phyloP scores from a whole-genome alignment of 73 alveolate genomes.

The Tetrahymena thermophila region DNA sequence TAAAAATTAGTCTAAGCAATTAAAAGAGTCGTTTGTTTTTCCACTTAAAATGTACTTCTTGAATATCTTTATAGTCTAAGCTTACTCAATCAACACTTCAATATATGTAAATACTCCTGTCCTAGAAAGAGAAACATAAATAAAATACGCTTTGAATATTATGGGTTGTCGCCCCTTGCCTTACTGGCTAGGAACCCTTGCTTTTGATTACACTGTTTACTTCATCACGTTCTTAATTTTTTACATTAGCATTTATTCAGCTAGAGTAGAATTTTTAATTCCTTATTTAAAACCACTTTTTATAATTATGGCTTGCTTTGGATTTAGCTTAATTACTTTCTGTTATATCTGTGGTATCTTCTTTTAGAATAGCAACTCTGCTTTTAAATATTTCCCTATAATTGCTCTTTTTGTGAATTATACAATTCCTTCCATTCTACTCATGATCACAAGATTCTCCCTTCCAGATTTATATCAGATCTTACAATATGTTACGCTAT shows the following conservation, averaged over 20 bases:
- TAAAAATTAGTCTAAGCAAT: not conserved
- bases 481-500: not conserved
- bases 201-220: constrained; percentile 16
- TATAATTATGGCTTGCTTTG: not conserved
- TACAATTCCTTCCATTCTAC: not conserved
- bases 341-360: not conserved
- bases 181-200: constrained; percentile 39
- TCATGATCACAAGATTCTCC: not conserved
- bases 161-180: constrained; percentile 46
- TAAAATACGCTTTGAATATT: constrained; percentile 29
- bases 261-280: not conserved
- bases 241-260: not conserved
- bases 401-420: not conserved
- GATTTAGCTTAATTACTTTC: not conserved
- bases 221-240: not conserved
- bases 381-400: not conserved
- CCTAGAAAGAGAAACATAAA: constrained; percentile 29
- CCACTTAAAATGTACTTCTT: constrained; percentile 16
- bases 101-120: constrained; percentile 18
- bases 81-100: constrained; percentile 27
- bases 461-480: not conserved
- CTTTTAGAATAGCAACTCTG: not conserved
- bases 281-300: not conserved
- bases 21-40: not conserved
- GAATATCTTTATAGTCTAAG: constrained; percentile 7